Evolutionary conservation across 1,139 yeast genomes (phyloP).

Genomic region (Candida tunisiensis): DNA sequence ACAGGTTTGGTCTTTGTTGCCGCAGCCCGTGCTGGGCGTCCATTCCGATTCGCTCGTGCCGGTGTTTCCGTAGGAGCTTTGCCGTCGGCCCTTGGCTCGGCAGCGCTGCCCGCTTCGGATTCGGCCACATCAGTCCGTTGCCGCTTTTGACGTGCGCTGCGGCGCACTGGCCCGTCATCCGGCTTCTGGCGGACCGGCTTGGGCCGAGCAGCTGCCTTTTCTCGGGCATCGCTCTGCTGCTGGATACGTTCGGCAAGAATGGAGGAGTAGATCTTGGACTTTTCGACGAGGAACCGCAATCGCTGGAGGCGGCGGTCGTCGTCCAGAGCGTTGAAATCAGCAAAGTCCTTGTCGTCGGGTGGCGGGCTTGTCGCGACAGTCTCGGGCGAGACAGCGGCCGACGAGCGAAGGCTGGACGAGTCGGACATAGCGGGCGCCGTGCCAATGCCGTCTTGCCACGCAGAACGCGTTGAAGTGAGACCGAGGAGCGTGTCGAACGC

Average conservation of each 20-base stretch:
- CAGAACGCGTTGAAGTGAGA: too few species aligned
- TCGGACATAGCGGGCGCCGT: too few species aligned
- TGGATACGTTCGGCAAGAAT: conserved; percentile 62
- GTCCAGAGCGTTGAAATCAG: conserved; percentile 5
- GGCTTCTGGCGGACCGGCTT: background rate
- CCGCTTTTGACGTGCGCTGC: background rate
- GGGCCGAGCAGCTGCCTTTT: background rate
- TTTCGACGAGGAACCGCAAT: conserved; percentile 55
- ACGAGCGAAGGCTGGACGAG: too few species aligned
- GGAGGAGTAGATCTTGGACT: conserved; percentile 69
- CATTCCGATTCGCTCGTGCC: too few species aligned
- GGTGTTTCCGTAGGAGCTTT: background rate
- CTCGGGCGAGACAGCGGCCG: too few species aligned
- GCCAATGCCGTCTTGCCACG: too few species aligned
- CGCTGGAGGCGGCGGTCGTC: conserved; percentile 35
- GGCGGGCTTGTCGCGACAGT: too few species aligned
- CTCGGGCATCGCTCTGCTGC: background rate
- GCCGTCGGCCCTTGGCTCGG: background rate
- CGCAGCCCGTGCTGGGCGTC: too few species aligned
- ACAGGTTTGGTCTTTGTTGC: background rate
- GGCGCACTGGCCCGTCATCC: background rate
- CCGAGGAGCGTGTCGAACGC: too few species aligned
- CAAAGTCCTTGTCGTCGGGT: too few species aligned
- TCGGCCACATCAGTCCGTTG: background rate
- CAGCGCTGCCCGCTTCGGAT: background rate